phyloP scores from a whole-genome alignment of 2,329 filamentous ascomycete species.

The Fusarium clavum region DNA sequence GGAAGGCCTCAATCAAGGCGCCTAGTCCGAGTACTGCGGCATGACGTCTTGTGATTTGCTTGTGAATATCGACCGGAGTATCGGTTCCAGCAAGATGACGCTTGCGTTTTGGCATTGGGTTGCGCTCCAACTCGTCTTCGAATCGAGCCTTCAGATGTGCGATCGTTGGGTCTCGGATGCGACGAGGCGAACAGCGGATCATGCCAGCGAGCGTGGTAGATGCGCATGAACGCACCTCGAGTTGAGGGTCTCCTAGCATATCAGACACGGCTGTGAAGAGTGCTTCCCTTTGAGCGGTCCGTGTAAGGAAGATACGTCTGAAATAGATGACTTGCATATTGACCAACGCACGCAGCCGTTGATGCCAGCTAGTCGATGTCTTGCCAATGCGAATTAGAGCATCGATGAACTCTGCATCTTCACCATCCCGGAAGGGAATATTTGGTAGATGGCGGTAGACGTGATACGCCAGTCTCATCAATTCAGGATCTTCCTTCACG shows the following conservation, averaged over 20 bases:
- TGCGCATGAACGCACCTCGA: constrained; percentile 95
- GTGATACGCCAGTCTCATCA: constrained; percentile 94
- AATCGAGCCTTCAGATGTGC: constrained; percentile 81
- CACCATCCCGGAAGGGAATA: constrained; percentile 88
- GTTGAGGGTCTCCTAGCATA: constrained; percentile 92
- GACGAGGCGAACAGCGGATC: constrained; percentile 92
- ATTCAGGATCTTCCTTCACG: constrained; percentile 96
- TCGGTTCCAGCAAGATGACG: constrained; percentile 71
- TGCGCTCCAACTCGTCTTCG: constrained; percentile 78
- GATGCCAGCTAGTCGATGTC: constrained; percentile 90
- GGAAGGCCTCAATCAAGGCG: constrained; percentile 93
- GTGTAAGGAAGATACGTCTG: constrained; percentile 90
- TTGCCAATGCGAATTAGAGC: constrained; percentile 90
- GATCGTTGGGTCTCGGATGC: constrained; percentile 83
- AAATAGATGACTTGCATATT: constrained; percentile 99
- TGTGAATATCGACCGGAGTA: constrained; percentile 76
- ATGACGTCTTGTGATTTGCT: constrained; percentile 84
- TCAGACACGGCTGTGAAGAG: constrained; percentile 94
- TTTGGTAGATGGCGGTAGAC: constrained; percentile 97
- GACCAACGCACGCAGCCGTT: constrained; percentile 91
- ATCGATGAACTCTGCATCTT: constrained; percentile 85
- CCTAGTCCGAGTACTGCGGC: constrained; percentile 93
- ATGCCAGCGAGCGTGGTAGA: constrained; percentile 93
- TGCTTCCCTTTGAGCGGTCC: constrained; percentile 76
- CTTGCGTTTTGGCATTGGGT: constrained; percentile 85